A percentile compares a stretch with the other conserved stretches of the same genome.
Evolutionary conservation across 176 grass and related monocot species (phyloP).

Genomic region (Elaeis guineensis): DNA sequence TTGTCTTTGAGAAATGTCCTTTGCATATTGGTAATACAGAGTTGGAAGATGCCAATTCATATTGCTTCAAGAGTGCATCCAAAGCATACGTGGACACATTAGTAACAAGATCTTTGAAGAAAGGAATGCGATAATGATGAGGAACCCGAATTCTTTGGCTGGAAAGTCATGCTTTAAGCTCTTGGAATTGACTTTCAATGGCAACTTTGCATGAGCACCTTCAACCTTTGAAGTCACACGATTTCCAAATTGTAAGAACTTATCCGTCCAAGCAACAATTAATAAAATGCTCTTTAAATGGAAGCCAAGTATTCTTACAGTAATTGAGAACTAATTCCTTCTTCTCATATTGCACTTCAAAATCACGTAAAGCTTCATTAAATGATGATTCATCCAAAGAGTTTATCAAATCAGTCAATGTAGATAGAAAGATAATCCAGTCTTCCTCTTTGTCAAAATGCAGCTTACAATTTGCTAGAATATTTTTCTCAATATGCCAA

Average conservation of each 20-base stretch:
- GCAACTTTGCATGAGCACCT: background rate
- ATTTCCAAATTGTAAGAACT: background rate
- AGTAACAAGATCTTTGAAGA: background rate
- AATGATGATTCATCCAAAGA: background rate
- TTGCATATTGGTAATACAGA: too few relatives aligned
- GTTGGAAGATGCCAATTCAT: too few relatives aligned
- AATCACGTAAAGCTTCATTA: background rate
- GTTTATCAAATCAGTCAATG: background rate
- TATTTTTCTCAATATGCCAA: constrained; percentile 11
- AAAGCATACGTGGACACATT: too few relatives aligned
- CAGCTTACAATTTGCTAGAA: background rate
- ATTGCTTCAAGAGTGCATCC: too few relatives aligned
- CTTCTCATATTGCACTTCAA: background rate
- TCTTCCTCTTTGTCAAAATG: too few relatives aligned
- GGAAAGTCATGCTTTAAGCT: background rate
- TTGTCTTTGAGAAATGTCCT: too few relatives aligned
- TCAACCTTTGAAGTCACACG: too few relatives aligned
- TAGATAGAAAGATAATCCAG: too few relatives aligned
- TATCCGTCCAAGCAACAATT: background rate
- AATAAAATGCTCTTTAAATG: background rate
- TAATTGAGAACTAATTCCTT: background rate
- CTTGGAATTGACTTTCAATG: background rate
- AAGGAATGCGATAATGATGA: constrained; percentile 3
- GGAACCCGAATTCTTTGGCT: background rate
- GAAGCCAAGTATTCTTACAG: background rate